Base-by-base conservation (phyloP, 768 basidiomycete genomes). In the Mycena galopus region DNA sequence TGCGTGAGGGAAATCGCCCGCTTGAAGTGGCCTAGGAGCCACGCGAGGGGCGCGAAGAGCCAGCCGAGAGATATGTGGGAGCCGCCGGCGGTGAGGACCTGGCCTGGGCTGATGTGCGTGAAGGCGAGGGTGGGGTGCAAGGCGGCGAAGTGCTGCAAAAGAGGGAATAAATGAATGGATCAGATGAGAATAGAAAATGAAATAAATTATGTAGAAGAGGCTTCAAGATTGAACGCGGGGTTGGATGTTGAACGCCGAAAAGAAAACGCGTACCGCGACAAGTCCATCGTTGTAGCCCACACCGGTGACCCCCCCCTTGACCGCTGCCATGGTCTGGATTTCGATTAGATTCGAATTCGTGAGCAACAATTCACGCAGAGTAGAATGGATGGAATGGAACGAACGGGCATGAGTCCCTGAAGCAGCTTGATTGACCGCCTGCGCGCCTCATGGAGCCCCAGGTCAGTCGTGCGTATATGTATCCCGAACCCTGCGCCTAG, bases 71-170 rank as follows among this genome's bases (percentile, higher is more conserved):
- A 8, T 37, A 73, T 4, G 37, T 21, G 4, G 23, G 44, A 47
- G 44, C 44, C 56, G 9, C 47, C 61, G 12, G 27, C 44, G 25
- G 72, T 73, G 0, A 8, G 21, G 27, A 81, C 79, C 21, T 63
- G 55, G 1, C 80, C 79, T 0, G 80, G 80, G 29, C 32, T 64
- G 25, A 71, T 72, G 65, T 81, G 79, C 7, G 75, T 76, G 72
- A 81, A 78, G 10, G 73, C 69, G 19, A 81, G 17, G 37, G 58
- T 57, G 0, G 77, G 77, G 37, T 78, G 47, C 4, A 61, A 66
- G 1, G 72, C 29, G 19, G 79, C 75, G 27, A 78, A 76, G 44
- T 75, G 67, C 79, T 81, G 29, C 21, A 1, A 3, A 12, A 4
- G 21, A 23, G 4, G n/a, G n/a, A 50, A 19, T 14, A 30, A 14